Conservation (phyloP, 2,329 filamentous ascomycete genomes). For the Phoma herbarum region DNA sequence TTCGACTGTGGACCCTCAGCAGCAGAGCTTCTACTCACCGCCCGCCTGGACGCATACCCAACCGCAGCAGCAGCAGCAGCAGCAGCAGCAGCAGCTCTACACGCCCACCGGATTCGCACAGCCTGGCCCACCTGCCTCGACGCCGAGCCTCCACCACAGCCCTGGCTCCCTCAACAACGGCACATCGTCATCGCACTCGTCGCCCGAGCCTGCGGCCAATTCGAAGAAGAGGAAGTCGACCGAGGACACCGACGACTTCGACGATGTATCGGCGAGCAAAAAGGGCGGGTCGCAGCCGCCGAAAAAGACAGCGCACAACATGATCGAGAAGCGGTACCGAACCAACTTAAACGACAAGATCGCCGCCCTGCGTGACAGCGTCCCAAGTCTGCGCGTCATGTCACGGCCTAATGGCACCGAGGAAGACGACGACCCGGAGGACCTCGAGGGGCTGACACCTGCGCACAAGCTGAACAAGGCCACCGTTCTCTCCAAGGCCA, state of each 20-base stretch:
- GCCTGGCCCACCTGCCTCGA: constrained; percentile 40
- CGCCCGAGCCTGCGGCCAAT: constrained; percentile 62
- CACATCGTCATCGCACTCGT: constrained; percentile 64
- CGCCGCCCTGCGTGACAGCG: constrained; percentile 86
- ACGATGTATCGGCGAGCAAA: constrained; percentile 61
- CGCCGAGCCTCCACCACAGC: constrained; percentile 51
- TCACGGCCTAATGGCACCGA: constrained; percentile 67
- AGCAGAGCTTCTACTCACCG: constrained; percentile 42
- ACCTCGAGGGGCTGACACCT: constrained; percentile 72
- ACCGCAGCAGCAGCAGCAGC: constrained; percentile 34
- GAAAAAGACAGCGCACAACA: constrained; percentile 97
- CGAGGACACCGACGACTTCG: constrained; percentile 65
- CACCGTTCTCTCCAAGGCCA: constrained; percentile 94
- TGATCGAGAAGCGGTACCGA: constrained; percentile 97
- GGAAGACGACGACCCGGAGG: constrained; percentile 83
- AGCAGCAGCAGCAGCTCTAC: constrained; percentile 36
- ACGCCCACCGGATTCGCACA: constrained; percentile 36
- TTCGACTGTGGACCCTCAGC: constrained; percentile 35
- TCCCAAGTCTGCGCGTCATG: constrained; percentile 88
- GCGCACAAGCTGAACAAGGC: constrained; percentile 97
- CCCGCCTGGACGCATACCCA: constrained; percentile 44
- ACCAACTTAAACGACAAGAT: constrained; percentile 99
- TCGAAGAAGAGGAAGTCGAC: constrained; percentile 53
- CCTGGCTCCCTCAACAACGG: constrained; percentile 47
- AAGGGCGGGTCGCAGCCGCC: constrained; percentile 64